Percentiles rank a stretch among this genome's conserved stretches.
phyloP scores from a whole-genome alignment of 1,284 basidiomycete species.

The Cutaneotrichosporon curvatum region DNA sequence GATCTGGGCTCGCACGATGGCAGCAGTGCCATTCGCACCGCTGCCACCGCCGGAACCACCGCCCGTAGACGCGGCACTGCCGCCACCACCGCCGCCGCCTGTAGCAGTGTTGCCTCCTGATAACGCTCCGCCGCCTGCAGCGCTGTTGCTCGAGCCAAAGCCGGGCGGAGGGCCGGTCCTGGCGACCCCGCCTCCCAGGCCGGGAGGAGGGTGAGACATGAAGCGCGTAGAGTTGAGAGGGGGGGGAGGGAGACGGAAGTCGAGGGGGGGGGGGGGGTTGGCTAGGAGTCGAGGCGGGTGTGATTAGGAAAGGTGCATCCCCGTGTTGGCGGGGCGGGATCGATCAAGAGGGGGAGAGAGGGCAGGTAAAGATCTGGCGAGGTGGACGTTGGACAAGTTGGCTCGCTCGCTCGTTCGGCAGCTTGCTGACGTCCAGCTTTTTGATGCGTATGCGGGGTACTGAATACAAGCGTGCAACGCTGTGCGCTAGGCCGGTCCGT shows the following conservation, averaged over 20 bases:
- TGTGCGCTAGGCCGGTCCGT: too few species aligned
- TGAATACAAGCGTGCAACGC: too few species aligned
- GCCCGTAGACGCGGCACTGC: conserved; percentile 7
- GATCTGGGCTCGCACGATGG: conserved; percentile 56
- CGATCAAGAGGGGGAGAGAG: background rate
- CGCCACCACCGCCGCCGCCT: background rate
- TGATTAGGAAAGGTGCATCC: conserved; percentile 12
- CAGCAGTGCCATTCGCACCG: conserved; percentile 31
- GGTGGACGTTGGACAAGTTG: too few species aligned
- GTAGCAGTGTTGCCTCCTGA: conserved; percentile 6
- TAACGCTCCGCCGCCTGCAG: background rate
- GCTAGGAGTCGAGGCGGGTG: conserved; percentile 6
- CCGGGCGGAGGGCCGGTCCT: conserved; percentile 44
- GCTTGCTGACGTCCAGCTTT: too few species aligned
- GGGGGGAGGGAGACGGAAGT: conserved; percentile 4
- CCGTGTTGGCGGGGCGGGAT: conserved; percentile 5
- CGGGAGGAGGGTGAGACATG: conserved; percentile 42
- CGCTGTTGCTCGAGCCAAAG: conserved; percentile 24
- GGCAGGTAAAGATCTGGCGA: background rate
- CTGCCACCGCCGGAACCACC: conserved; percentile 7
- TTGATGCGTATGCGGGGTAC: too few species aligned
- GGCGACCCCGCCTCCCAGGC: conserved; percentile 41
- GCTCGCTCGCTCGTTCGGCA: too few species aligned
- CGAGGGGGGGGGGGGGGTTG: too few species aligned
- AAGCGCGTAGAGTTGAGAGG: conserved; percentile 13